Percentiles rank a stretch among this genome's conserved stretches.
phyloP scores from a whole-genome alignment of 2,329 filamentous ascomycete species.

The Apiospora hydei region DNA sequence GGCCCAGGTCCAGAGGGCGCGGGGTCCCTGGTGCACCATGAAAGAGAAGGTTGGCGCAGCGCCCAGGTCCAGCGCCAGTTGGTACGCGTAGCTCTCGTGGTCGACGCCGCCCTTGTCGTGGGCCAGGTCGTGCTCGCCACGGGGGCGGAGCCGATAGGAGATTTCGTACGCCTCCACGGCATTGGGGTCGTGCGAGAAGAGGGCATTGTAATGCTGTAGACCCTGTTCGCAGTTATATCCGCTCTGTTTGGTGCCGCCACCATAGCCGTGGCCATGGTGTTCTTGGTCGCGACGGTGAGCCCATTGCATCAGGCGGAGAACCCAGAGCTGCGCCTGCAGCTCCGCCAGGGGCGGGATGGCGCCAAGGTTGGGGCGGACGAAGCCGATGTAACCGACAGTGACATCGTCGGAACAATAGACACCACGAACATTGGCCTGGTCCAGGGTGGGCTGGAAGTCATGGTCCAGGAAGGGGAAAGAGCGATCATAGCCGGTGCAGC shows the following conservation, averaged over 20 bases:
- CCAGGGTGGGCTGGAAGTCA: conserved; percentile 49
- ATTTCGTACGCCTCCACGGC: conserved; percentile 45
- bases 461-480: conserved; percentile 49
- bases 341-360: conserved; percentile 58
- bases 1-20: conserved; percentile 53
- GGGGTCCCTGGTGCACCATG: conserved; percentile 44
- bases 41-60: conserved; percentile 51
- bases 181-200: conserved; percentile 29
- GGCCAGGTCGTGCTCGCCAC: conserved; percentile 43
- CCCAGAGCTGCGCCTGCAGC: conserved; percentile 57
- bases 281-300: conserved; percentile 31
- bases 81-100: conserved; percentile 58
- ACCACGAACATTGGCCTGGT: conserved; percentile 58
- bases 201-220: conserved; percentile 27
- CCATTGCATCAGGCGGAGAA: conserved; percentile 48
- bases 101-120: conserved; percentile 52
- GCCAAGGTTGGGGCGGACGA: conserved; percentile 51
- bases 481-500: conserved; percentile 55
- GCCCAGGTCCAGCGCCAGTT: conserved; percentile 56
- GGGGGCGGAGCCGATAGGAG: conserved; percentile 49
- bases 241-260: neutral
- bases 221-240: conserved; percentile 25
- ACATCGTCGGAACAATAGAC: conserved; percentile 54
- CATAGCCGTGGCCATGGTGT: neutral
- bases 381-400: conserved; percentile 54